Evolutionary conservation across 495 filamentous ascomycete species (phyloP), one percentile per base, ranked within the genome.

Genomic region (Penicillium roqueforti): DNA sequence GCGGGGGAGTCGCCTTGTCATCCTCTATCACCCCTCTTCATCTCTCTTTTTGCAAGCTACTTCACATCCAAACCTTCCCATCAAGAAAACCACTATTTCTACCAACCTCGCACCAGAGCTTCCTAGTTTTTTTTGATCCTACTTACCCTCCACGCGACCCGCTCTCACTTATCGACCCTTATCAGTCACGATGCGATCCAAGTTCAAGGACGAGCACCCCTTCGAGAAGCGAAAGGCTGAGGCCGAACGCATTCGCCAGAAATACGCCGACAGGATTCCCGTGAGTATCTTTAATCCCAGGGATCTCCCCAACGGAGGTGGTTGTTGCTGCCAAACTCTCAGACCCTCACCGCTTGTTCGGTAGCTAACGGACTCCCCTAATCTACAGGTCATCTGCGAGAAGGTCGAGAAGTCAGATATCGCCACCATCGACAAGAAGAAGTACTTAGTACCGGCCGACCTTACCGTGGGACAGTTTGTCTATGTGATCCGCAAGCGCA

Each of bases 341-440:
- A 28, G 37, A 20, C 36, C 60, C 51, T 76, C 69, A 75, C 73
- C 73, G 73, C 71, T 62, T 71, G 56, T 74, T 74, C 59, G 52
- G 54, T 56, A 61, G 53, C 70, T 73, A 63, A 73, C 62, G 37
- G 41, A 25, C 42, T 18, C 28, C 41, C 53, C n/a, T n/a, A 19
- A 40, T 53, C 37, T 39, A 64, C 65, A 97, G 92, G 92, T 97
- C 45, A 99, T 99, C 74, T 99, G 93, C 80, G 93, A 97, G 73
- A 99, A 99, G 74, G 93, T 97, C 61, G 93, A 99, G 77, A 97
- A 97, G 75, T 91, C 86, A 40, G 93, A 99, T 69, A 99, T 99
- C 64, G 93, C 93, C 37, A 99, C 95, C 54, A 99, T 99, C 82
- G 93, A 99, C 80, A 99, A 99, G 86, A 99, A 99, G 85, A 99